Evolutionary conservation across 441 rosid species (phyloP), one percentile per base, ranked within the genome.

Genomic region (Hypseocharis bilobata): DNA sequence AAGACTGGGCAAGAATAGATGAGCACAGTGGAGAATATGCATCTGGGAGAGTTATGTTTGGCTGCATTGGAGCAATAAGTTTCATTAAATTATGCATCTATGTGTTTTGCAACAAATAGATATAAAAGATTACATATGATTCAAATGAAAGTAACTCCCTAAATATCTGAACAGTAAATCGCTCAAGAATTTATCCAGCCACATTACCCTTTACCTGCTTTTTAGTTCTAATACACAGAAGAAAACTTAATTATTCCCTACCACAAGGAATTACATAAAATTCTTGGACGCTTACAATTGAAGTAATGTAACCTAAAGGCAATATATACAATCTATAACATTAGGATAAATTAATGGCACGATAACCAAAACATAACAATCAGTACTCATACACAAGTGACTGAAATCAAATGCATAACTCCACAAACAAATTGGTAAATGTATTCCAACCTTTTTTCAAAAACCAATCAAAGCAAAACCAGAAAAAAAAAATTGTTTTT

Each of bases 11-110:
- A 2, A 44, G 5, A 0, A 63, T 44, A 6, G 74, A 57, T 20
- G 3, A n/a, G n/a, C 23, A 0, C 44, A 70, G n/a, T 20, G 69
- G 74, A 22, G 74, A 45, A n/a, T 30, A 13, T 2, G 10, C 0
- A 3, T 8, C 10, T 7, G 6, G 40, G 40, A 34, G 34, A 22
- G 27, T 28, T n/a, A 23, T 2, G 36, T 70, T 64, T 47, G 69
- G 74, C 65, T 70, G 68, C 47, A 16, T 1, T 28, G 14, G 32
- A 34, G 42, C 20, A 54, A 19, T 34, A 34, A 34, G 40, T 2
- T 34, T 30, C 23, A 68, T 4, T 2, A 51, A 26, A 34, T 34
- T 34, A 34, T 34, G 10, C 40, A 13, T 6, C 40, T 34, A 7
- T 6, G 40, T 6, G 6, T 6, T 0, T 34, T 34, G 40, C 40